Base-by-base conservation (phyloP, 179 eudicot genomes). In the Monotropa hypopitys region DNA sequence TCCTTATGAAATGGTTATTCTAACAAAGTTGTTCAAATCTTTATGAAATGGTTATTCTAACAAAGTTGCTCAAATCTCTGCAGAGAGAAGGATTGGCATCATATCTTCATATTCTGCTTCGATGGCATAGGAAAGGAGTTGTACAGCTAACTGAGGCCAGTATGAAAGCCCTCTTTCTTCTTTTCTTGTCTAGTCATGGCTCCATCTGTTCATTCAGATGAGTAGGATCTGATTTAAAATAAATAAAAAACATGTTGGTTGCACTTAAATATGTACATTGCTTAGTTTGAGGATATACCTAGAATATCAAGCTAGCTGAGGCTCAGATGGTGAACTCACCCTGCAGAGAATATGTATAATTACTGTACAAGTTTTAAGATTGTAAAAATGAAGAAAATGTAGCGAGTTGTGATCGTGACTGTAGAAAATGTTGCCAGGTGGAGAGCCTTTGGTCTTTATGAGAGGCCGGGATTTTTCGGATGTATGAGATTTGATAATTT, bases 61-160 rank as follows among this genome's bases (percentile, higher is more conserved):
- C 40, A 21, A 42, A 18, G 70, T 71, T 38, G 62, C 46, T 70
- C 51, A 38, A n/a, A 30, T 79, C 40, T 63, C 32, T 79, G 80
- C 90, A 91, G 93, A 91, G 80, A 87, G 89, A 88, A 91, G 96
- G 82, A 91, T 91, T 66, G 85, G 90, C 67, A 54, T 80, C 79
- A 90, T 85, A 68, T 68, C 86, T 72, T 77, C 90, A 11, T 84
- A 83, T 76, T 78, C 88, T 53, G 89, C 90, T 51, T 82, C 81
- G 63, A 73, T 76, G 86, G 85, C 81, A 46, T 81, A 82, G 83
- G 76, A 72, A 84, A 80, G 73, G 76, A 80, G 80, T 81, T 89
- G 90, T 88, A 89, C 90, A 91, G 89, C 91, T 87, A 89, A 91
- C 92, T 54, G 81, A 84, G 88, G 84, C 81, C 83, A 87, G 88